Evolutionary conservation across 441 rosid genomes (phyloP), one percentile per base, ranked within the genome.

Genomic region (Gossypium aridum): DNA sequence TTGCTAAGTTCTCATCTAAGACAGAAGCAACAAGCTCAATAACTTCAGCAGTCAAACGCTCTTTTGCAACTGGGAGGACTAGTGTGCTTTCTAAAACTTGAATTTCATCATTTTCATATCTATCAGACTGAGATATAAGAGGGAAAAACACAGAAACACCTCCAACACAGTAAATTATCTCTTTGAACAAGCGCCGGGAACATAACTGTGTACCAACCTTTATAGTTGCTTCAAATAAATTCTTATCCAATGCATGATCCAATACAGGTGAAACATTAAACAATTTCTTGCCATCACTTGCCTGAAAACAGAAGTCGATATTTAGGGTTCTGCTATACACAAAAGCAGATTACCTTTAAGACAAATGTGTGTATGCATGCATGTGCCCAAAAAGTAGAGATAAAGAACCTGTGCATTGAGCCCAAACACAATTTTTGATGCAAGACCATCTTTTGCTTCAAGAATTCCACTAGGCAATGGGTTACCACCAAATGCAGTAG

Each of bases 81-180:
- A 89, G 82, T 56, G 81, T 55, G 60, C 80, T 87, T 61, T 88
- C 98, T 80, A 64, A 79, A 70, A 80, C 79, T 75, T 82, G 85
- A 77, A 72, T 81, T 83, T 83, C 89, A 73, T 88, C 91, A 78
- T 83, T 85, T 79, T 90, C 93, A 84, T 88, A 91, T 81, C 89
- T 86, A 80, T 92, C 98, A 79, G 92, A 92, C 78, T 92, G 97
- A 34, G 92, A 87, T 72, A 93, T 91, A 60, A 96, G 91, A 53
- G 99, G 99, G 79, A 96, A 96, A 84, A 96, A 92, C 74, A 96
- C 99, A 45, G 99, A 93, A 53, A 96, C 89, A 71, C 99, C 99
- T 70, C 99, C 99, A 49, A 92, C 98, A 77, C 99, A 96, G 81
- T 96, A 96, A 80, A 96, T 91, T 80, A 94, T 96, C 82, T 92